Conservation (phyloP, 176 grass and related monocot species). For the Olyra latifolia region DNA sequence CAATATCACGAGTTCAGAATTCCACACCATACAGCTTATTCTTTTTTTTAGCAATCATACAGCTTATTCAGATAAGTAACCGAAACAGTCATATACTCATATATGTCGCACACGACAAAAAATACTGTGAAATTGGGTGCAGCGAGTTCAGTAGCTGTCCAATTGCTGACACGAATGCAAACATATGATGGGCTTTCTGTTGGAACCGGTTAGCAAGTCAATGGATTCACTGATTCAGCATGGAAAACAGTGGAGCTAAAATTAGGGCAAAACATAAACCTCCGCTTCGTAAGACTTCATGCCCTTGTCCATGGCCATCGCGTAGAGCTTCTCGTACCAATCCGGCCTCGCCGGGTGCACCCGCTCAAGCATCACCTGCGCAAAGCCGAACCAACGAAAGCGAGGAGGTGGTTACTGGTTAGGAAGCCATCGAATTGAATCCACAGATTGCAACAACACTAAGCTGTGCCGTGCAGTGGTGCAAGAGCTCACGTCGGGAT, state of each 20-base stretch:
- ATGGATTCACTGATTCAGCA: constrained; percentile 1
- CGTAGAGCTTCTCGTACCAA: constrained; percentile 74
- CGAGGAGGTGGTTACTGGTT: neutral
- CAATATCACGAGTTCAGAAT: neutral
- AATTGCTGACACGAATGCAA: neutral
- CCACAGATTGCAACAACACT: neutral
- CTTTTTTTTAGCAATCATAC: too few relatives aligned
- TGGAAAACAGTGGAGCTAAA: neutral
- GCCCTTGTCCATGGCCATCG: constrained; percentile 50
- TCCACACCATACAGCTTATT: neutral
- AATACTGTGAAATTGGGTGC: neutral
- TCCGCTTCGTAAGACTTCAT: constrained; percentile 72
- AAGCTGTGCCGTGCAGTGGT: neutral
- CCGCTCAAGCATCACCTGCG: constrained; percentile 59
- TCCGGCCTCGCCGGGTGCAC: constrained; percentile 67
- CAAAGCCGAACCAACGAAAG: neutral
- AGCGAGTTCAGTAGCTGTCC: neutral
- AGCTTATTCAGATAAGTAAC: neutral
- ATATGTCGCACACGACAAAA: neutral
- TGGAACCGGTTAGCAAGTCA: neutral
- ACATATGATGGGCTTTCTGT: neutral
- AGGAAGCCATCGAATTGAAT: neutral
- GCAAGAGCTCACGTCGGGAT: constrained; percentile 45
- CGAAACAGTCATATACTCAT: neutral
- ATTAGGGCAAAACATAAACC: constrained; percentile 40